These are phyloP conservation scores for Debaryomyces singareniensis DNA, from an alignment of 1,139 yeast species.

Conservation along the genomic window DNA sequence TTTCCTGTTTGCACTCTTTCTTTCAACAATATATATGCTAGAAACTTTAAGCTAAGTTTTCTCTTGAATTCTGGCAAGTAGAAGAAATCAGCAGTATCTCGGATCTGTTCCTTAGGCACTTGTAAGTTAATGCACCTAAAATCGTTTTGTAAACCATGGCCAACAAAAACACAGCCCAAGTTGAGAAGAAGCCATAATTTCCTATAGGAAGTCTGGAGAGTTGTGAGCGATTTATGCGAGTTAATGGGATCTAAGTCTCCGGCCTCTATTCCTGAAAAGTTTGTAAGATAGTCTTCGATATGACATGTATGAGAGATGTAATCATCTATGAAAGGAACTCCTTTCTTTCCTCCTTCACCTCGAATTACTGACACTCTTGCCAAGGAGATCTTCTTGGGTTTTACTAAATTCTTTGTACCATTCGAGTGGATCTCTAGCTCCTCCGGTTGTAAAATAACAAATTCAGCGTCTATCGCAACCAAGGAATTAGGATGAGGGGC, in stretches of 20 bases:
- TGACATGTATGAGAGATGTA: conserved; percentile 70
- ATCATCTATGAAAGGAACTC: conserved; percentile 87
- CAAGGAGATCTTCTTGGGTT: conserved; percentile 70
- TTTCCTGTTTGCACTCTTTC: conserved; percentile 84
- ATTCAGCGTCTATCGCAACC: conserved; percentile 95
- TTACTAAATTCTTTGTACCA: conserved; percentile 62
- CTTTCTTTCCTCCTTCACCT: conserved; percentile 63
- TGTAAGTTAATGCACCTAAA: conserved; percentile 88
- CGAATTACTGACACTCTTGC: conserved; percentile 88
- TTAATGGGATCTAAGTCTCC: conserved; percentile 76
- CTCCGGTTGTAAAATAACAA: conserved; percentile 78
- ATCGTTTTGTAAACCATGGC: conserved; percentile 89
- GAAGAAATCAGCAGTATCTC: conserved; percentile 83
- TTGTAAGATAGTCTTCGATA: conserved; percentile 82
- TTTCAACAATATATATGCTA: conserved; percentile 73
- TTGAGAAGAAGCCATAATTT: conserved; percentile 84
- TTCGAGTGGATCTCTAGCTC: conserved; percentile 65
- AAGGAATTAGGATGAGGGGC: conserved; percentile 71
- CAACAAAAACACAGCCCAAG: conserved; percentile 87
- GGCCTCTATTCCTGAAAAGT: conserved; percentile 85
- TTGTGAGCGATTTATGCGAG: conserved; percentile 69
- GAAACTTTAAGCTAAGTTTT: conserved; percentile 77
- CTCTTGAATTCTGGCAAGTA: conserved; percentile 66
- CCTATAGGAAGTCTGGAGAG: conserved; percentile 79
- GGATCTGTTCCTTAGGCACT: conserved; percentile 77